Base-by-base conservation (phyloP, 257 asterid genomes). In the Fraxinus pennsylvanica region DNA sequence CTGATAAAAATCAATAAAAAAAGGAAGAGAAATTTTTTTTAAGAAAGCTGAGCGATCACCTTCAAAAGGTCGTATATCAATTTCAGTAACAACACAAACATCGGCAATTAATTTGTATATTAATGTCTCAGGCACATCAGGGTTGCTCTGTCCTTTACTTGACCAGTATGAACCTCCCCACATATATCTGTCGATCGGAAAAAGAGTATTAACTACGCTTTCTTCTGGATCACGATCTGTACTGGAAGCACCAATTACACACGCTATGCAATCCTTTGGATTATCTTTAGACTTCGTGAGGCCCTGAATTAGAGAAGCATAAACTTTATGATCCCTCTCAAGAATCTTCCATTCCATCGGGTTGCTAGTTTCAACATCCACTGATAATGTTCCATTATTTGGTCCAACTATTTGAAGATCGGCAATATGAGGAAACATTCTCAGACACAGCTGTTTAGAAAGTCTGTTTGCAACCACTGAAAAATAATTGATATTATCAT, bases 161-260 rank as follows among this genome's bases (percentile, higher is more conserved):
- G 95, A 90, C 97, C 96, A 90, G 83, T 85, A 86, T 38, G 82
- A 78, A 68, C 76, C 78, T 70, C 83, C 78, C 74, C 71, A 9
- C 1, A 43, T 32, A 43, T 21, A 70, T 73, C 82, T 63, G 73
- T 87, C 90, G 19, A 78, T 29, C 17, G 91, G 88, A 36, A 33
- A 71, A 61, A 88, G 79, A 27, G 91, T 87, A 78, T 87, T 76
- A 22, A 68, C 21, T 21, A 87, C 30, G 71, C 83, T 82, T 77
- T 87, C 87, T 0, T 17, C 70, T 13, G 84, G 81, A 74, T 73
- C 63, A 61, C 41, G 63, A 79, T 91, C 90, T 0, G 89, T 87
- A 86, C 93, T 88, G 19, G 97, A 86, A 67, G 90, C 91, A 63
- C 92, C 79, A 73, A 90, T 8, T 74, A 86, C 86, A 65, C 76